Conservation (phyloP, 768 basidiomycete genomes). For the Suillus americanus region DNA sequence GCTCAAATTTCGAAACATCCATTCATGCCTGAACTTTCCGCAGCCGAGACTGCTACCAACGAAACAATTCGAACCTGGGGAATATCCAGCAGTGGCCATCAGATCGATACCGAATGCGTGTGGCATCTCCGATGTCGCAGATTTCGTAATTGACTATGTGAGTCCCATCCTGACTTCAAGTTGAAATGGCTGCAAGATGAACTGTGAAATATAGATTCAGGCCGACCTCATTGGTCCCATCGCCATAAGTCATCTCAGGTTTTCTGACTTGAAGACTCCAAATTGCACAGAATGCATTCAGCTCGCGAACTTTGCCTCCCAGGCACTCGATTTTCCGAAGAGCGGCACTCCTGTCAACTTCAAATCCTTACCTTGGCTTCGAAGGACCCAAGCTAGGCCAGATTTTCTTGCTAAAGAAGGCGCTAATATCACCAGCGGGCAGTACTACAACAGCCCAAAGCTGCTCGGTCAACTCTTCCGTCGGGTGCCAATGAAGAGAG, state of each 20-base stretch:
- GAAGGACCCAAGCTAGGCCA: conserved; percentile 39
- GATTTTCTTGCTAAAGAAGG: conserved; percentile 73
- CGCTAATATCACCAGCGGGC: conserved; percentile 11
- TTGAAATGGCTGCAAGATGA: background rate
- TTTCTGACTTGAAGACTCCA: conserved; percentile 52
- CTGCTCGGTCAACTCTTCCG: conserved; percentile 67
- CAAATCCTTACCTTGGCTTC: conserved; percentile 41
- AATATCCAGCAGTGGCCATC: conserved; percentile 47
- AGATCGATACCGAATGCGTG: conserved; percentile 46
- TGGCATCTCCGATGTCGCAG: conserved; percentile 63
- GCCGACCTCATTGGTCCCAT: conserved; percentile 58
- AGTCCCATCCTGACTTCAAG: conserved; percentile 15
- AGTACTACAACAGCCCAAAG: conserved; percentile 50
- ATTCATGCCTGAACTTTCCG: background rate
- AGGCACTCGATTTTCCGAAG: conserved; percentile 48
- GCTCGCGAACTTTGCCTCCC: conserved; percentile 57
- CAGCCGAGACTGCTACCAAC: conserved; percentile 33
- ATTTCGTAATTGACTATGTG: conserved; percentile 72
- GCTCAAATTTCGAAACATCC: conserved; percentile 3
- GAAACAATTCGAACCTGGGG: conserved; percentile 37
- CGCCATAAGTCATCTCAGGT: conserved; percentile 61
- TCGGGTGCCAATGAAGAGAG: conserved; percentile 38
- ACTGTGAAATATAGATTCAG: background rate
- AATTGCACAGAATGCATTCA: conserved; percentile 50
- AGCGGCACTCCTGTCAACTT: conserved; percentile 37